Conservation (phyloP, 2,329 filamentous ascomycete species). For the Aspergillus brasiliensis region DNA sequence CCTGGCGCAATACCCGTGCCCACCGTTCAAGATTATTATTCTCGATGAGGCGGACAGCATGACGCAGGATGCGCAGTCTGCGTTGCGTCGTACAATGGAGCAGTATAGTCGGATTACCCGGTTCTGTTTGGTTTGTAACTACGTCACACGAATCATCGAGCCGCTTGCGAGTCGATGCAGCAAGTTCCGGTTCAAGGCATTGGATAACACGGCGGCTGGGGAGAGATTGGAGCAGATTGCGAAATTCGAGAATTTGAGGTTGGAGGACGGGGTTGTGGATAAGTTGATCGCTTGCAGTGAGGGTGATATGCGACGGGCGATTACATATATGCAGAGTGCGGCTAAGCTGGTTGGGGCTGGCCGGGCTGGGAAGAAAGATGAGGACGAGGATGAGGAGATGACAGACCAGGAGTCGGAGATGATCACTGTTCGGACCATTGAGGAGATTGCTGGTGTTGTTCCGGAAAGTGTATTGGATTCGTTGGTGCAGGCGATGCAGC, state of each 20-base stretch:
- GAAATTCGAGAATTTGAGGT: constrained; percentile 69
- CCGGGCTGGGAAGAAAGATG: constrained; percentile 48
- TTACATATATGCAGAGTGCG: constrained; percentile 95
- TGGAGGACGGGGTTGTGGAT: constrained; percentile 79
- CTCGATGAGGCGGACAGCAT: constrained; percentile 98
- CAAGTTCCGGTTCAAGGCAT: constrained; percentile 96
- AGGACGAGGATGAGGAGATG: constrained; percentile 62
- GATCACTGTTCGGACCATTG: constrained; percentile 77
- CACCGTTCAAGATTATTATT: constrained; percentile 98
- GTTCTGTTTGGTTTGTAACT: constrained; percentile 98
- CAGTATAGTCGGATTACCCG: constrained; percentile 94
- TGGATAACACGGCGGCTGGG: constrained; percentile 83
- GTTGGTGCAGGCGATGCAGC: constrained; percentile 75
- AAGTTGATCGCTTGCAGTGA: constrained; percentile 85
- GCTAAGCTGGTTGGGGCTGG: constrained; percentile 77
- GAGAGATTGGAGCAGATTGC: constrained; percentile 82
- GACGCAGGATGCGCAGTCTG: constrained; percentile 96
- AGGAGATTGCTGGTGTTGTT: constrained; percentile 96
- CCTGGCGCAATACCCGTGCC: constrained; percentile 76
- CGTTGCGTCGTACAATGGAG: constrained; percentile 94
- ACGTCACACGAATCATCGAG: constrained; percentile 97
- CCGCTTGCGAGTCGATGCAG: constrained; percentile 89
- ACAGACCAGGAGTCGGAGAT: constrained; percentile 52
- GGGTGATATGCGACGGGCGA: constrained; percentile 92
- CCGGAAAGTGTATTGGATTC: constrained; percentile 71